Evolutionary conservation across 1,284 basidiomycete species (phyloP).

Genomic region (Ceratobasidium papillatum): DNA sequence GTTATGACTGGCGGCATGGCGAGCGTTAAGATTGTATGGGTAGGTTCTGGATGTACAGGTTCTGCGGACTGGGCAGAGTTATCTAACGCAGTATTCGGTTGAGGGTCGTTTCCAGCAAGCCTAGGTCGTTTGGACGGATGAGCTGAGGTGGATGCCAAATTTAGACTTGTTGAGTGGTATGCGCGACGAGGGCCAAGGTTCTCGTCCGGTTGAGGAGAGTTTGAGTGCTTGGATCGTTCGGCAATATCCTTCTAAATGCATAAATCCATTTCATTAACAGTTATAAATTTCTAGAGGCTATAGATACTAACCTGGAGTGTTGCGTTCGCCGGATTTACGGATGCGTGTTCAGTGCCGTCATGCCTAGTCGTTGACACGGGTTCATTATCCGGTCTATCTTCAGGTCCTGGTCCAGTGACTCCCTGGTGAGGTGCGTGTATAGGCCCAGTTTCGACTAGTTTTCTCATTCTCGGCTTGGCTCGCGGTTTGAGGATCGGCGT

Average conservation of each 20-base stretch:
- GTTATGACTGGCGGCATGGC: not conserved
- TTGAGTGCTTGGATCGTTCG: not conserved
- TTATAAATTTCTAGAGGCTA: not conserved
- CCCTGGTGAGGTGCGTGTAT: not conserved
- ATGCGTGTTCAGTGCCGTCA: not conserved
- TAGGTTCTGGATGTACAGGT: not conserved
- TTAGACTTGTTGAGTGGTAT: not conserved
- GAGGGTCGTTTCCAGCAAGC: too few species aligned
- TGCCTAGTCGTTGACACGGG: not conserved
- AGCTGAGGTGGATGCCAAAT: not conserved
- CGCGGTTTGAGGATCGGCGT: not conserved
- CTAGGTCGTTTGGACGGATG: not conserved
- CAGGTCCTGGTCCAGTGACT: not conserved
- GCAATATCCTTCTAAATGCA: not conserved
- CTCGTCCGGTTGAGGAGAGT: not conserved
- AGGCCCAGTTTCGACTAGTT: not conserved
- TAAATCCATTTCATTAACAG: not conserved
- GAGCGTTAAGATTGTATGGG: not conserved
- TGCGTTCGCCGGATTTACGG: not conserved
- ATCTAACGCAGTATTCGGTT: too few species aligned
- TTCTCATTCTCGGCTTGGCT: not conserved
- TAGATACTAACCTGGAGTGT: not conserved
- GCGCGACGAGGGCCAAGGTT: not conserved
- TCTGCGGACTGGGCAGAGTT: too few species aligned
- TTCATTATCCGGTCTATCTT: not conserved